Evolutionary conservation across 805 yeast genomes (phyloP), one percentile per base, ranked within the genome.

Genomic region (Candida saitoana): DNA sequence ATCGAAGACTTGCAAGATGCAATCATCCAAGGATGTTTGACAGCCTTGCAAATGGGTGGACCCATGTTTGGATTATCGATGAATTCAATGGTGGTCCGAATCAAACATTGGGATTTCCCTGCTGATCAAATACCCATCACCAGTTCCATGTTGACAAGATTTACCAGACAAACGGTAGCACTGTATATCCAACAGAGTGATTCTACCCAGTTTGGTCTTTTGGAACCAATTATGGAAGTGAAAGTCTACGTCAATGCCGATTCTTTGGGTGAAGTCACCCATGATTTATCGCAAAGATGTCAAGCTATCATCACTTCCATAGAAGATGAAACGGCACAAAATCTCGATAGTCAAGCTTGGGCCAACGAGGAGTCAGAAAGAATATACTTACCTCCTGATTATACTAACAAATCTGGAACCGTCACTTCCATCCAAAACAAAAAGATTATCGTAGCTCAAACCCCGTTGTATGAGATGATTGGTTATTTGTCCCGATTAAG

Each of bases 221-320:
- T 91, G 60, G 98, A 93, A 62, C 99, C 99, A 0, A 71, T 85
- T 20, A 91, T 93, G 97, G 71, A 75, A 27, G 82, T 89, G 3
- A 70, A 70, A 5, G 80, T 93, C 1, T 76, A 72, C 39, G 83
- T 82, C 2, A 73, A 74, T 41, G 84, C 88, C 22, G 83, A 77
- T 42, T 86, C 84, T 44, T 62, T 91, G 49, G 98, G 98, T 16
- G 73, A 72, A 27, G 93, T 93, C 1, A 75, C 87, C 31, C 95
- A 87, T 51, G 99, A 93, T 57, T 64, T 93, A 40, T 81, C 87
- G 34, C 80, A 87, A 22, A 74, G 82, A 11, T 74, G 98, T 46
- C 80, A 82, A 35, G 97, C 96, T 1, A 71, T 67, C 1, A 87
- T 93, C 34, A 56, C 71, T 3, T 77, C 86, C 2, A 79, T 93